Percentiles rank a stretch among this genome's conserved stretches.
These are phyloP conservation scores for Metschnikowia dekortorum DNA, from an alignment of 805 yeast genomes.

Conservation along the genomic window DNA sequence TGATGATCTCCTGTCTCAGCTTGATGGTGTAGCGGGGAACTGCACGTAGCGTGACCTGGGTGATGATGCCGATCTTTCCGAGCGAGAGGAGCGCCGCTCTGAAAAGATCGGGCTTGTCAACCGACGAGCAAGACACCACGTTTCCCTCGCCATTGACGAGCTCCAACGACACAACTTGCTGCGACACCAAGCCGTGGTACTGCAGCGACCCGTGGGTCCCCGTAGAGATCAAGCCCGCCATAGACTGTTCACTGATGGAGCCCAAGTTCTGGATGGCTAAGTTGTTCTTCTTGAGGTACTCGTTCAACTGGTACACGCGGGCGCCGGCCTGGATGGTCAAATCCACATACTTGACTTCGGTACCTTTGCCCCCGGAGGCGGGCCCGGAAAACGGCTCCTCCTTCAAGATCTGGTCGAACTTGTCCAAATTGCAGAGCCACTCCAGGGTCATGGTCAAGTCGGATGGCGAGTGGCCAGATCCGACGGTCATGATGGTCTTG, in stretches of 20 bases:
- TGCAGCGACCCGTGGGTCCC: conserved; percentile 97
- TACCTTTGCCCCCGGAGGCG: conserved; percentile 11
- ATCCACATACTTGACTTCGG: conserved; percentile 67
- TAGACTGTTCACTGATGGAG: conserved; percentile 87
- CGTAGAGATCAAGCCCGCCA: conserved; percentile 94
- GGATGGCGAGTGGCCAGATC: conserved; percentile 94
- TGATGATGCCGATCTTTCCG: conserved; percentile 89
- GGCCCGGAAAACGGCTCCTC: conserved; percentile 46
- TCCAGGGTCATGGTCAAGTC: conserved; percentile 82
- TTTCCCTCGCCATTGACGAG: conserved; percentile 76
- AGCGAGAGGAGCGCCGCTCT: conserved; percentile 79
- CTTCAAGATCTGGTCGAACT: conserved; percentile 52
- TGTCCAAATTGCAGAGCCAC: conserved; percentile 86
- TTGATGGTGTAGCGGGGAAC: conserved; percentile 80
- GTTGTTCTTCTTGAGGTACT: conserved; percentile 54
- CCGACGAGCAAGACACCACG: conserved; percentile 59
- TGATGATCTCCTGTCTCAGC: conserved; percentile 76
- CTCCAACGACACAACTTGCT: conserved; percentile 76
- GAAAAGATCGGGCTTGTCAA: conserved; percentile 62
- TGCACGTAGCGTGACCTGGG: conserved; percentile 76
- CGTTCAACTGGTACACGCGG: conserved; percentile 70
- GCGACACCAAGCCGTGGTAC: conserved; percentile 84
- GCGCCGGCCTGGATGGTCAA: conserved; percentile 94
- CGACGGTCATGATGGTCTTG: conserved; percentile 77
- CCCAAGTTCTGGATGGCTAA: conserved; percentile 89